Evolutionary conservation across 2,329 filamentous ascomycete species (phyloP), one percentile per base, ranked within the genome.

Genomic region (Domatiomyces globalis): DNA sequence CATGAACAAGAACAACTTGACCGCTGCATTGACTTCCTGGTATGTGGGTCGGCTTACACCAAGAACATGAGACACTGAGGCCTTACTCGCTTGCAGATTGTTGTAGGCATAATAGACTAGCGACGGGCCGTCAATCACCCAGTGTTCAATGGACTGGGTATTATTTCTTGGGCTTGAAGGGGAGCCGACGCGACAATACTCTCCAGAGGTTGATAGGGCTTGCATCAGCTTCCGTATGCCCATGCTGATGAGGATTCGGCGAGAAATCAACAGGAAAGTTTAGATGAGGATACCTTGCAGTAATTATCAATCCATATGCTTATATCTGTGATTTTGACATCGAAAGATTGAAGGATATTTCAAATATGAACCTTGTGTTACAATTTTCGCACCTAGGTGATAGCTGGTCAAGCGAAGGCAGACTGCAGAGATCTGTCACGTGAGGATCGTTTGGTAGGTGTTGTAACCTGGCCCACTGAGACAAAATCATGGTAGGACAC

Each of bases 61-160:
- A 39, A 78, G 4, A 6, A 19, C 52, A 12, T 36, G 36, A n/a
- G 68, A 47, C 2, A 61, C 64, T 15, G 49, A 19, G 15, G 27
- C 22, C 43, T 51, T 36, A n/a, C 49, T 45, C 18, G 46, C 43
- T 8, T 78, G 68, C 51, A 80, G 75, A 17, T 79, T 67, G 48
- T 79, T 71, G 54, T 84, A 80, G 43, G 89, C 71, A 64, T 86
- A 77, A 63, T 90, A 84, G 1, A 87, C 85, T 22, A 94, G 69
- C 1, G 80, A 82, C 4, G 88, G 87, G 0, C 87, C 88, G 63
- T 95, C 88, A 51, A 94, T 79, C 45, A 80, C 71, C 15, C 76
- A 66, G 10, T 45, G 50, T 45, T 64, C 63, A 5, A 58, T 52
- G 12, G 44, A 1, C 36, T 43, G 46, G 2, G 29, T 47, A 39